Conservation (phyloP, 805 yeast species). For the Metschnikowia anglica region DNA sequence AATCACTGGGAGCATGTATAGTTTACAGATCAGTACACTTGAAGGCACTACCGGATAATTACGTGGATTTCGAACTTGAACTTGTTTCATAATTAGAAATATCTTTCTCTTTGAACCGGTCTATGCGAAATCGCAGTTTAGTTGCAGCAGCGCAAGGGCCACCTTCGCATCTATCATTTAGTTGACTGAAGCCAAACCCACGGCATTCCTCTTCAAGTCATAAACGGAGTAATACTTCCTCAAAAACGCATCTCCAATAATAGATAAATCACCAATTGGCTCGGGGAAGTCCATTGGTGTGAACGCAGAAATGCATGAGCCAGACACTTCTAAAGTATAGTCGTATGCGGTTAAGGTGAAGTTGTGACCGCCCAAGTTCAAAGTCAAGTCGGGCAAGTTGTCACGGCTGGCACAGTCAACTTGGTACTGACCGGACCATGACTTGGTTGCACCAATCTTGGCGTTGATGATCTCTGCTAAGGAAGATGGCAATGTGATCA, state of each 20-base stretch:
- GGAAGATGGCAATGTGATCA: slow-evolving; percentile 91
- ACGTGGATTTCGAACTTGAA: too few relatives aligned
- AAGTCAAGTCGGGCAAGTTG: slow-evolving; percentile 84
- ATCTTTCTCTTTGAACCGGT: too few relatives aligned
- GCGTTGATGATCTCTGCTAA: slow-evolving; percentile 93
- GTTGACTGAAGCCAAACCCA: slow-evolving; percentile 83
- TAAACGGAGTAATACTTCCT: slow-evolving; percentile 93
- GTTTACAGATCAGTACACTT: too few relatives aligned
- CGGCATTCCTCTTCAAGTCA: slow-evolving; percentile 87
- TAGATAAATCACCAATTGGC: slow-evolving; percentile 95
- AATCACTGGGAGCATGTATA: too few relatives aligned
- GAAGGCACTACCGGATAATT: too few relatives aligned
- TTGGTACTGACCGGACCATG: slow-evolving; percentile 96
- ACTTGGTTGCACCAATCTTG: slow-evolving; percentile 94
- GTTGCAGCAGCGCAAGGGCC: not conserved
- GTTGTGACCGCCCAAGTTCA: slow-evolving; percentile 86
- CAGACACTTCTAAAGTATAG: slow-evolving; percentile 91
- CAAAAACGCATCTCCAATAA: slow-evolving; percentile 95
- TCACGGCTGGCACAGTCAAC: slow-evolving; percentile 87
- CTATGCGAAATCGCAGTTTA: too few relatives aligned
- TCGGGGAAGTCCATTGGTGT: slow-evolving; percentile 97
- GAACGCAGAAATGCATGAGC: slow-evolving; percentile 94
- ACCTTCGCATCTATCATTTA: slow-evolving; percentile 5
- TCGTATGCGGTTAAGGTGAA: slow-evolving; percentile 88
- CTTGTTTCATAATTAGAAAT: too few relatives aligned